A percentile compares a stretch with the other conserved stretches of the same genome.
These are phyloP conservation scores for Colletotrichum australisinense DNA, from an alignment of 2,329 filamentous ascomycete species.

Conservation along the genomic window DNA sequence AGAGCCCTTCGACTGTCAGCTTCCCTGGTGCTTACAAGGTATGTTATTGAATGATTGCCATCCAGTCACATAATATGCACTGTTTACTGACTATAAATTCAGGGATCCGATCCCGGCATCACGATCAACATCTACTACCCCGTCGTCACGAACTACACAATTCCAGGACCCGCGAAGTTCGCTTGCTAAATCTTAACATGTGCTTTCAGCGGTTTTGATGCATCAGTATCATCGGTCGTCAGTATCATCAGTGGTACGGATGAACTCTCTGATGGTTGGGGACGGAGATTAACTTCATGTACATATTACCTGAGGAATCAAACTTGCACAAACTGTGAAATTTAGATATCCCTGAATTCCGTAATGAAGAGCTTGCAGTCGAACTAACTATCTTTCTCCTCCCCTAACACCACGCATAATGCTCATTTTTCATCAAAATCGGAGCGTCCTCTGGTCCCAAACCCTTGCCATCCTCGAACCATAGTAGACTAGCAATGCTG, in stretches of 20 bases:
- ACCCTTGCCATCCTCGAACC: background rate
- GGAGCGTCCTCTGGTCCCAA: background rate
- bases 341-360: too few species aligned
- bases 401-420: background rate
- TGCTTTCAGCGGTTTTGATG: background rate
- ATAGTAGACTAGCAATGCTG: background rate
- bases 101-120: conserved; percentile 47
- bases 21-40: conserved; percentile 53
- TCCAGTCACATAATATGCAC: background rate
- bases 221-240: background rate
- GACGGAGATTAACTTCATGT: too few species aligned
- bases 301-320: too few species aligned
- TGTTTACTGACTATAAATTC: background rate
- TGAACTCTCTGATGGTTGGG: background rate
- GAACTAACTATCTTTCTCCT: background rate
- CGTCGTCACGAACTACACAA: conserved; percentile 40
- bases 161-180: conserved; percentile 42
- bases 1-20: conserved; percentile 46
- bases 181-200: conserved; percentile 29
- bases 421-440: background rate
- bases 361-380: too few species aligned
- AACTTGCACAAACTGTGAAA: too few species aligned
- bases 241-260: background rate
- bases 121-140: conserved; percentile 50
- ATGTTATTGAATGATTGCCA: background rate